Evolutionary conservation across 2,329 filamentous ascomycete genomes (phyloP), one percentile per base, ranked within the genome.

Genomic region (Phaeosphaeriaceae sp.): DNA sequence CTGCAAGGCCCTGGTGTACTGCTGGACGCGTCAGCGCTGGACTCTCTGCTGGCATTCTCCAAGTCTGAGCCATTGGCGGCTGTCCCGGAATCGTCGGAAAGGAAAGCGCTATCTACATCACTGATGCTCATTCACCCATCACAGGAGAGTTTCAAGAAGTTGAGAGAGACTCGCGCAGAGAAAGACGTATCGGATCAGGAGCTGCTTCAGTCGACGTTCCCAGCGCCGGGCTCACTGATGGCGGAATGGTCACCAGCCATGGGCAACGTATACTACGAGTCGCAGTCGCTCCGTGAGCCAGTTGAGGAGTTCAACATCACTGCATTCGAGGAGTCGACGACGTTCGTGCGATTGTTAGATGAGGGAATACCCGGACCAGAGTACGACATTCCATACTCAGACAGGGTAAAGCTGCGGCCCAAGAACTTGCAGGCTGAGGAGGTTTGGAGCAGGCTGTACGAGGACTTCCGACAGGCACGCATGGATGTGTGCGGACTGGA

Each of bases 401-500:
- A 76, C 46, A 75, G 78, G 49, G 73, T 78, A 11, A 72, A 68
- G 33, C 72, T 81, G 25, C 69, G 80, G 51, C 82, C 82, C n/a
- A 68, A 72, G 61, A 79, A 81, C 53, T 76, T 77, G 47, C 77
- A 82, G 55, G 80, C 81, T 9, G 75, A 81, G 56, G 79, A 78
- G 69, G 75, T 78, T 25, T 85, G 83, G 82, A 81, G 81, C 61
- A 78, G 73, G 52, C 67, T 84, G 56, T 85, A 85, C 62, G 80
- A 81, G 40, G 68, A 73, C 33, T 85, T 83, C 67, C 79, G 81
- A 48, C 79, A 82, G 62, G 77, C 76, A 63, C 75, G 83, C 54
- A 82, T 82, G 78, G 82, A 84, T 56, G 78, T 84, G 50, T 85
- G 83, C 68, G 83, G 82, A 50, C 70, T 85, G 58, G 83, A 84